A percentile compares a stretch with the other conserved stretches of the same genome.
Evolutionary conservation across 306 rosid species (phyloP).

Genomic region (Vigna hirtella): DNA sequence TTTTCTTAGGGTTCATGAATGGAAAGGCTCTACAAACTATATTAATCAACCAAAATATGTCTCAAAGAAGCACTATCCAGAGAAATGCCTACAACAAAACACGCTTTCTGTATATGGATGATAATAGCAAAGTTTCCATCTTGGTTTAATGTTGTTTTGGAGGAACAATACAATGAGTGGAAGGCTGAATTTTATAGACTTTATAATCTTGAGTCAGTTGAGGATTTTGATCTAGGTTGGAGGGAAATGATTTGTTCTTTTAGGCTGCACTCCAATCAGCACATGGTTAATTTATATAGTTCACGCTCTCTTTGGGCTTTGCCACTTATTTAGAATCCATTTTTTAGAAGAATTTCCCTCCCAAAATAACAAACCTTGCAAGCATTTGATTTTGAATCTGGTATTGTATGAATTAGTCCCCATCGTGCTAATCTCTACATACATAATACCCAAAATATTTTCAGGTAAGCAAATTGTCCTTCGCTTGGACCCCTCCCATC

Average conservation of each 20-base stretch:
- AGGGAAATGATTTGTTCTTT: conserved; percentile 87
- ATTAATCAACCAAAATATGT: conserved; percentile 86
- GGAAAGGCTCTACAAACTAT: conserved; percentile 94
- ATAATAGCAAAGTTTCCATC: conserved; percentile 96
- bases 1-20: conserved; percentile 84
- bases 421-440: conserved; percentile 79
- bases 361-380: conserved; percentile 69
- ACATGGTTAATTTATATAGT: conserved; percentile 76
- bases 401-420: conserved; percentile 54
- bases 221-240: conserved; percentile 92
- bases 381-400: conserved; percentile 39
- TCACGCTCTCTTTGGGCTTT: conserved; percentile 84
- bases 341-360: conserved; percentile 51
- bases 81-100: conserved; percentile 81
- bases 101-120: conserved; percentile 97
- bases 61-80: conserved; percentile 87
- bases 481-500: conserved; percentile 69
- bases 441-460: conserved; percentile 15
- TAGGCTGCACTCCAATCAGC: conserved; percentile 88
- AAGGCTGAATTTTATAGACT: conserved; percentile 87
- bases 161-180: conserved; percentile 97
- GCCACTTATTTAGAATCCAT: conserved; percentile 91
- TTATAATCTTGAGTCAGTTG: conserved; percentile 84
- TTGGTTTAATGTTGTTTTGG: conserved; percentile 95
- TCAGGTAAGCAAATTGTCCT: conserved; percentile 48